phyloP scores from a whole-genome alignment of 2,329 filamentous ascomycete species.

The Neonectria hederae region DNA sequence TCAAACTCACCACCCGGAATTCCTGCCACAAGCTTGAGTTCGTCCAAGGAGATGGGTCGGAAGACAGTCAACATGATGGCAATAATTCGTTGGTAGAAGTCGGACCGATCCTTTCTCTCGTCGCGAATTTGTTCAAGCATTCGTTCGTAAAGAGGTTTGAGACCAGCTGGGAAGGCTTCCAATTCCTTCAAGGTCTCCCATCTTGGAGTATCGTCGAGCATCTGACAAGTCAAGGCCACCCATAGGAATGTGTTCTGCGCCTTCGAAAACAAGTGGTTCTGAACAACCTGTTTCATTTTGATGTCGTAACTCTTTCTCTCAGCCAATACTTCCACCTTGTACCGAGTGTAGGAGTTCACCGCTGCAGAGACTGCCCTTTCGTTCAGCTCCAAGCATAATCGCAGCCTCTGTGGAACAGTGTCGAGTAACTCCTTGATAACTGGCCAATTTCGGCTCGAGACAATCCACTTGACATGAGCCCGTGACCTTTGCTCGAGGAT shows the following conservation, averaged over 20 bases:
- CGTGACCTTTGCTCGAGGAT: neutral
- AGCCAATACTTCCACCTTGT: conserved; percentile 45
- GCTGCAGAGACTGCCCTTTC: conserved; percentile 46
- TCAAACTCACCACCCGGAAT: neutral
- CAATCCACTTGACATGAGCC: conserved; percentile 1
- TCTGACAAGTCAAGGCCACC: conserved; percentile 9
- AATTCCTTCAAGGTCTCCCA: neutral
- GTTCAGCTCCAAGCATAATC: conserved; percentile 52
- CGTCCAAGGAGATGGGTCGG: neutral
- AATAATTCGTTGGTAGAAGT: neutral
- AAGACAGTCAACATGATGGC: neutral
- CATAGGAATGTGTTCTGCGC: conserved; percentile 5
- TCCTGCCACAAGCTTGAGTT: neutral
- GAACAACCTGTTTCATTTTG: neutral
- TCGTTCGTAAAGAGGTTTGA: neutral
- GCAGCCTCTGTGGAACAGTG: conserved; percentile 29
- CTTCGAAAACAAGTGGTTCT: neutral
- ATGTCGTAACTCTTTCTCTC: conserved; percentile 9
- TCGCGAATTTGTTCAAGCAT: neutral
- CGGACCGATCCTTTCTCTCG: too few species aligned
- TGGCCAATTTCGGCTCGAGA: conserved; percentile 10
- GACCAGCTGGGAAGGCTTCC: neutral
- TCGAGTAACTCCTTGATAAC: conserved; percentile 28
- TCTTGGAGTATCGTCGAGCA: neutral
- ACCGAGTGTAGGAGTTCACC: conserved; percentile 49